Evolutionary conservation across 352 stramenopile species (phyloP).

Genomic region (Globisporangium yorkense): DNA sequence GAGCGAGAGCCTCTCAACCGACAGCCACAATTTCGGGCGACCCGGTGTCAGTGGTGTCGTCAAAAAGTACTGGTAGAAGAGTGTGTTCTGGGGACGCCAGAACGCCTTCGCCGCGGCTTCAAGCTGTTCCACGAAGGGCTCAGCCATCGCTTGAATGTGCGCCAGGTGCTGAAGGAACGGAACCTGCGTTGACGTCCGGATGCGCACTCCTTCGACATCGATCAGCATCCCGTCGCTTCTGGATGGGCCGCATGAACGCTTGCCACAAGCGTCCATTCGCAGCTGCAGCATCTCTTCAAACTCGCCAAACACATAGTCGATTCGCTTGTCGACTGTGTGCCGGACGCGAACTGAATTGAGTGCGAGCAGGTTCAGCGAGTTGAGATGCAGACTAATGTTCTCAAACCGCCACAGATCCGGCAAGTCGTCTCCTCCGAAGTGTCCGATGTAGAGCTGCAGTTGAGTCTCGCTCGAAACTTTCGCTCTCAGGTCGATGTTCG

Average conservation of each 20-base stretch:
- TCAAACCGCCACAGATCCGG: constrained; percentile 66
- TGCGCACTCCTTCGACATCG: constrained; percentile 32
- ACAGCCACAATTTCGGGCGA: constrained; percentile 41
- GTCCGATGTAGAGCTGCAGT: constrained; percentile 31
- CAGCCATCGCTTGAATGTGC: constrained; percentile 23
- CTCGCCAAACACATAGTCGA: constrained; percentile 62
- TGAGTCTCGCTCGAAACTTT: constrained; percentile 24
- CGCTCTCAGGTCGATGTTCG: constrained; percentile 35
- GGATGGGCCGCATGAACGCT: constrained; percentile 5
- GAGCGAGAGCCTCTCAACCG: constrained; percentile 32
- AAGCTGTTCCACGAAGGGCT: constrained; percentile 24
- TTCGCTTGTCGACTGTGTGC: constrained; percentile 41
- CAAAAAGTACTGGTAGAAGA: constrained; percentile 67
- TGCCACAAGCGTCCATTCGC: constrained; percentile 29
- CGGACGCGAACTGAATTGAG: constrained; percentile 35
- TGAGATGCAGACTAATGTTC: constrained; percentile 33
- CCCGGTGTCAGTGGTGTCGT: constrained; percentile 24
- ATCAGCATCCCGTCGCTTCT: constrained; percentile 54
- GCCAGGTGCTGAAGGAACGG: constrained; percentile 24
- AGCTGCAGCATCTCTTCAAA: constrained; percentile 56
- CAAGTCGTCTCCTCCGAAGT: constrained; percentile 64
- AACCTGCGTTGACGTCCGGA: constrained; percentile 32
- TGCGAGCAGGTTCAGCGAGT: constrained; percentile 30
- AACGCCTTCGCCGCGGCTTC: constrained; percentile 15
- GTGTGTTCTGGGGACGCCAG: constrained; percentile 59